Conservation (phyloP, 1,284 basidiomycete genomes). For the Agroathelia rolfsii region DNA sequence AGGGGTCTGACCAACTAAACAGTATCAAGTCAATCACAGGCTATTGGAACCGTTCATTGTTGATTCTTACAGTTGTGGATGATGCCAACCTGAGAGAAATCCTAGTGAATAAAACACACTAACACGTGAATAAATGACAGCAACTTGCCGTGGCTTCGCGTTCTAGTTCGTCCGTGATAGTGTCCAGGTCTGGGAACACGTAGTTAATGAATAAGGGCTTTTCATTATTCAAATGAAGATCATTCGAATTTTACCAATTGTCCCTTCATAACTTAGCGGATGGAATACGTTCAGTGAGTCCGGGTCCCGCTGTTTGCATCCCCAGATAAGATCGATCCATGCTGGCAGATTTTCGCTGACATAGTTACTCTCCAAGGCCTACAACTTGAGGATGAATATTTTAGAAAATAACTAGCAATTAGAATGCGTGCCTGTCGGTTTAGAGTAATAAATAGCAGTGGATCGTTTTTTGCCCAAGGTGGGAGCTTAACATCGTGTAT, state of each 20-base stretch:
- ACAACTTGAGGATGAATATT: constrained; percentile 4
- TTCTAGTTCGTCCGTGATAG: constrained; percentile 79
- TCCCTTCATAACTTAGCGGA: constrained; percentile 89
- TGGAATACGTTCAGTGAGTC: constrained; percentile 84
- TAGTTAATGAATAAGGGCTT: constrained; percentile 1
- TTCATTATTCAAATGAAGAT: no score
- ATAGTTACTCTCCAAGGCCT: constrained; percentile 86
- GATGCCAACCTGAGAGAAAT: constrained; percentile 69
- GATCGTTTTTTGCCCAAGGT: constrained; percentile 83
- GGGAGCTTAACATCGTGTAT: constrained; percentile 88
- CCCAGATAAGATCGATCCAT: constrained; percentile 95
- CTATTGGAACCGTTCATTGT: background rate
- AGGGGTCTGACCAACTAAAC: constrained; percentile 80
- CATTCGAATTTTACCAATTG: constrained; percentile 48
- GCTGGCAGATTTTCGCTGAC: constrained; percentile 80
- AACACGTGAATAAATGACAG: no score
- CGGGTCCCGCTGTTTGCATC: constrained; percentile 76
- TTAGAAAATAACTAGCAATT: background rate
- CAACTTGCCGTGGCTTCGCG: constrained; percentile 84
- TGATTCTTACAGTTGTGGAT: constrained; percentile 75
- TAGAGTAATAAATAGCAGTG: constrained; percentile 73
- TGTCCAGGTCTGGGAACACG: constrained; percentile 71
- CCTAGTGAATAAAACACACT: no score
- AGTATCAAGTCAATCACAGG: constrained; percentile 11
- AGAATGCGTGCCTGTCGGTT: constrained; percentile 64